Evolutionary conservation across 129 eudicot species (phyloP).

Genomic region (Tagetes patula): DNA sequence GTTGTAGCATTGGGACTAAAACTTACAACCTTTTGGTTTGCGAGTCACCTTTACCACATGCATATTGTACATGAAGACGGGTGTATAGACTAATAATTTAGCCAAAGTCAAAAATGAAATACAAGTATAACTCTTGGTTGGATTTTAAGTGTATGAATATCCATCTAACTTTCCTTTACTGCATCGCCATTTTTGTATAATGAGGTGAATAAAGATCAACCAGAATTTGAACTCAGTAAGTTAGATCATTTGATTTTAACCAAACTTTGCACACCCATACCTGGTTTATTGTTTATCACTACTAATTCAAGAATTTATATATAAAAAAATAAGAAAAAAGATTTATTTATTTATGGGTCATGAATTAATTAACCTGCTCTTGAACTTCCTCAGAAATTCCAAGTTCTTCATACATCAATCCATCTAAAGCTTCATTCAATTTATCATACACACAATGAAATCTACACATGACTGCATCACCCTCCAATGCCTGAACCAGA

Average conservation of each 20-base stretch:
- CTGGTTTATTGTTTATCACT: neutral
- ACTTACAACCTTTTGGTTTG: neutral
- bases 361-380: slow-evolving; percentile 57
- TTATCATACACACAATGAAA: slow-evolving; percentile 65
- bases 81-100: neutral
- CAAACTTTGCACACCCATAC: slow-evolving; percentile 16
- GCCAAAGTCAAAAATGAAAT: neutral
- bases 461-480: slow-evolving; percentile 63
- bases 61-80: neutral
- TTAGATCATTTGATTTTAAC: slow-evolving; percentile 3
- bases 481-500: slow-evolving; percentile 55
- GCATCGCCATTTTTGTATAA: neutral
- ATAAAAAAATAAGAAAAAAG: too few species aligned
- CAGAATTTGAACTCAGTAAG: neutral
- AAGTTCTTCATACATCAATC: slow-evolving; percentile 58
- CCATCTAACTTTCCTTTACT: neutral
- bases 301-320: neutral
- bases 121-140: neutral
- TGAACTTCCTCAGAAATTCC: slow-evolving; percentile 76
- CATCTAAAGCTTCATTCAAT: slow-evolving; percentile 57
- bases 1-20: neutral
- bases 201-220: neutral
- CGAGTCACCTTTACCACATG: neutral
- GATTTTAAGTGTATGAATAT: neutral
- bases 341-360: neutral